A percentile compares a stretch with the other conserved stretches of the same genome.
Evolutionary conservation across 2,329 filamentous ascomycete genomes (phyloP).

Genomic region (Aspergillus novofumigatus): DNA sequence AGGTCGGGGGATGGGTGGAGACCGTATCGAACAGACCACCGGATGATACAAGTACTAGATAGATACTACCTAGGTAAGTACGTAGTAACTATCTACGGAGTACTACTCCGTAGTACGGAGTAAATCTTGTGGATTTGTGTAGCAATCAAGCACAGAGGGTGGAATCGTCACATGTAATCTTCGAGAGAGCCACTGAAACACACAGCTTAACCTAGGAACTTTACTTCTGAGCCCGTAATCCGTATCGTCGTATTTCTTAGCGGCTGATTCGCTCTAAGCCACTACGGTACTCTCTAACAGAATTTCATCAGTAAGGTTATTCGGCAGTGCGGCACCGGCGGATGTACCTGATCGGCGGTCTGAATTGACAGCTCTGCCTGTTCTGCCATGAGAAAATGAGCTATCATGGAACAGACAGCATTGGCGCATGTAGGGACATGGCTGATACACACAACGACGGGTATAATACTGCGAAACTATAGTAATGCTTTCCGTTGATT

Average conservation of each 20-base stretch:
- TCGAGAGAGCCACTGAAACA: neutral
- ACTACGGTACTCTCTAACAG: neutral
- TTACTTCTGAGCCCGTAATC: too few relatives aligned
- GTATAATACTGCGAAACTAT: too few relatives aligned
- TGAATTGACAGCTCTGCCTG: neutral
- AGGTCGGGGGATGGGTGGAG: neutral
- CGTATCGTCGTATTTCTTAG: neutral
- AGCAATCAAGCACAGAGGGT: neutral
- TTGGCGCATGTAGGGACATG: too few relatives aligned
- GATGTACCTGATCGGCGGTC: slow-evolving; percentile 9
- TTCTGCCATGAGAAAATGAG: neutral
- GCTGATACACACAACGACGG: too few relatives aligned
- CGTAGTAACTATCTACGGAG: too few relatives aligned
- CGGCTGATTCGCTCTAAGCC: neutral
- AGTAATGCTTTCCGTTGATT: too few relatives aligned
- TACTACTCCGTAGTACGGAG: too few relatives aligned
- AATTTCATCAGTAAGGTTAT: neutral
- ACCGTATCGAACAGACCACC: neutral
- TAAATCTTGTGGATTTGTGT: neutral
- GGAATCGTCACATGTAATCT: neutral
- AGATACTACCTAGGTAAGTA: too few relatives aligned
- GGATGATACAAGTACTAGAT: too few relatives aligned
- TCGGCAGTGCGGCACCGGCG: slow-evolving; percentile 1
- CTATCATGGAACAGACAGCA: neutral
- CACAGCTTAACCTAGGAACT: neutral